Conservation (phyloP, 2,329 filamentous ascomycete genomes). For the Teratosphaeria epicoccoides region DNA sequence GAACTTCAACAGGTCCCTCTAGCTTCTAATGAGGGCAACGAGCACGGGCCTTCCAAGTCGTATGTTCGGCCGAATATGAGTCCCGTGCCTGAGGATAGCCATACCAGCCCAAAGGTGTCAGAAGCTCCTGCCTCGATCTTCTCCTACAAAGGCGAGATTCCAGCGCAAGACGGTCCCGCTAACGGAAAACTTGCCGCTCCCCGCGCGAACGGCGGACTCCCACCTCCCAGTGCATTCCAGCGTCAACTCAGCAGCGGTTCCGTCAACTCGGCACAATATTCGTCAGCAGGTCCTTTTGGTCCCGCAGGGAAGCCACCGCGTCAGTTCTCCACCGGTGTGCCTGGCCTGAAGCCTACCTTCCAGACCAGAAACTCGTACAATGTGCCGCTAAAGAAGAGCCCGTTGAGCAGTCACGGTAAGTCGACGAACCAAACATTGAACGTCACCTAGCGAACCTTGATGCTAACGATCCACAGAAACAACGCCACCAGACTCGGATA, state of each 20-base stretch:
- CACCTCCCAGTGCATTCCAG: conserved; percentile 2
- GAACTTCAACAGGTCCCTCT: not conserved
- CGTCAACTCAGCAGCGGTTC: not conserved
- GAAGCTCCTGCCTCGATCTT: conserved; percentile 10
- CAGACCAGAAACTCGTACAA: conserved; percentile 4
- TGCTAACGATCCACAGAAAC: conserved; percentile 11
- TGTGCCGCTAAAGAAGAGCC: conserved; percentile 12
- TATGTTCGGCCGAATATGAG: conserved; percentile 15
- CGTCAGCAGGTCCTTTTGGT: conserved; percentile 2
- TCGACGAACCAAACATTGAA: not conserved
- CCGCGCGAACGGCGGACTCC: conserved; percentile 1
- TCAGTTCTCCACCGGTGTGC: conserved; percentile 4
- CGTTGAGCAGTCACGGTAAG: conserved; percentile 18
- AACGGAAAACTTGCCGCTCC: conserved; percentile 2
- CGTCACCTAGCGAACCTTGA: not conserved
- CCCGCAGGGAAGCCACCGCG: not conserved
- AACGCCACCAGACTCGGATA: conserved; percentile 15
- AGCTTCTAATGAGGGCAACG: conserved; percentile 11
- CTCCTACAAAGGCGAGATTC: conserved; percentile 20
- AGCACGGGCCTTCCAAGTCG: conserved; percentile 13
- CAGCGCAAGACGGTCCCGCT: conserved; percentile 8
- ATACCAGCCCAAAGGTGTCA: conserved; percentile 1
- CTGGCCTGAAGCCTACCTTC: conserved; percentile 1
- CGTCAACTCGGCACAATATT: conserved; percentile 5
- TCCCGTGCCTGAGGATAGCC: conserved; percentile 16